phyloP scores from a whole-genome alignment of 768 basidiomycete species.

The Naganishia friedmannii region DNA sequence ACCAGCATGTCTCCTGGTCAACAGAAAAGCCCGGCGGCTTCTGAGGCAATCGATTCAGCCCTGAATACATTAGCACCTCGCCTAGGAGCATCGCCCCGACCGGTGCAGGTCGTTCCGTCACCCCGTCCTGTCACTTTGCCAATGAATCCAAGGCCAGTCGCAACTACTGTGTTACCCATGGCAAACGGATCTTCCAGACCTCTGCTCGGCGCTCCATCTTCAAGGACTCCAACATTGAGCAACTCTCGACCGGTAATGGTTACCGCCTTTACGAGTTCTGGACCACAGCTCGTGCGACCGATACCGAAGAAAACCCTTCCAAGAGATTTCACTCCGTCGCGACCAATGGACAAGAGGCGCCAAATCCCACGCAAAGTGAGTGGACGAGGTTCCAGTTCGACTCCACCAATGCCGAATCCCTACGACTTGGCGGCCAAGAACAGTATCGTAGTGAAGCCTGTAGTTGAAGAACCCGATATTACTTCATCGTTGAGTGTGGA shows the following conservation, averaged over 20 bases:
- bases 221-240: slow-evolving; percentile 1
- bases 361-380: not conserved
- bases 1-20: not conserved
- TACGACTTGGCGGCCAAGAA: not conserved
- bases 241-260: slow-evolving; percentile 7
- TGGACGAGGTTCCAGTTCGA: not conserved
- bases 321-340: slow-evolving; percentile 1
- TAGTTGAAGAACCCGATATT: slow-evolving; percentile 9
- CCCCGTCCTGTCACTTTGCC: not conserved
- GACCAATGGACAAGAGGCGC: slow-evolving; percentile 2
- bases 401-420: slow-evolving; percentile 6
- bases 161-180: not conserved
- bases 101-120: not conserved
- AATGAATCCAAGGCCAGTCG: not conserved
- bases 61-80: not conserved
- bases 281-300: not conserved
- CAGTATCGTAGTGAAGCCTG: not conserved
- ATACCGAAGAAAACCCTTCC: slow-evolving; percentile 2
- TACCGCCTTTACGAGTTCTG: not conserved
- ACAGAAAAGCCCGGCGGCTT: not conserved
- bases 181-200: slow-evolving; percentile 3
- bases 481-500: slow-evolving; percentile 8
- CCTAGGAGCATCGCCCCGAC: not conserved
- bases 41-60: not conserved
- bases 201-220: not conserved